Evolutionary conservation across 768 basidiomycete genomes (phyloP), one percentile per base, ranked within the genome.

Genomic region (Mycena crocata): DNA sequence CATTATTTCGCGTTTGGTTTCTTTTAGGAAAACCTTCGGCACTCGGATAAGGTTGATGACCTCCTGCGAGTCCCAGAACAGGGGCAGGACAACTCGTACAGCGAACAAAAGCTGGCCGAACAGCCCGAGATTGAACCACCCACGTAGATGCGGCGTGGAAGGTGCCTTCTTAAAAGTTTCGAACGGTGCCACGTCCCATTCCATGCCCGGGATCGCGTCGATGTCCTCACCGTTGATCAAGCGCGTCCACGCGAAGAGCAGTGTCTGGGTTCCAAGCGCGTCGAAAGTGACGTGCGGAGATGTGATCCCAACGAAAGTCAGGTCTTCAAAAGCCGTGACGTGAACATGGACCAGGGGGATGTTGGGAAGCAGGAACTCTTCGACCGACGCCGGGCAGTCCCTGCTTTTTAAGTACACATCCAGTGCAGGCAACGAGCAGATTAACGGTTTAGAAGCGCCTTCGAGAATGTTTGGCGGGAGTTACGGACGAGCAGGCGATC

Each of bases 301-400:
- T 10, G 54, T 67, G 19, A 67, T 23, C 8, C 66, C 66, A 4
- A 67, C 46, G 39, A 67, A 44, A 2, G 66, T 67, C 9, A 67
- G 46, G 21, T 67, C 66, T 40, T 52, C 31, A 30, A 67, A 67
- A 2, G 52, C 37, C 1, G 66, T 12, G n/a, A 58, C 39, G 42
- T 62, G 66, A 3, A 63, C 49, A 30, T 68, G 61, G 1, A 62
- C 17, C 26, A 62, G 6, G 10, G 66, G 60, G 6, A n/a, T 57
- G 24, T 51, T 57, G 40, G 49, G 15, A 12, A 5, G 10, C 3
- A 62, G 2, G 28, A 67, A 62, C 10, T 19, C 42, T 1, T 21
- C 56, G 0, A n/a, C 7, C 30, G 48, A 42, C 0, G n/a, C 5
- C 2, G 56, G 58, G 23, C 52, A 67, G 15, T n/a, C 24, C 23